Percentiles rank a stretch among this genome's conserved stretches.
Conservation (phyloP, 805 yeast genomes). For the Brettanomyces naardenensis region DNA sequence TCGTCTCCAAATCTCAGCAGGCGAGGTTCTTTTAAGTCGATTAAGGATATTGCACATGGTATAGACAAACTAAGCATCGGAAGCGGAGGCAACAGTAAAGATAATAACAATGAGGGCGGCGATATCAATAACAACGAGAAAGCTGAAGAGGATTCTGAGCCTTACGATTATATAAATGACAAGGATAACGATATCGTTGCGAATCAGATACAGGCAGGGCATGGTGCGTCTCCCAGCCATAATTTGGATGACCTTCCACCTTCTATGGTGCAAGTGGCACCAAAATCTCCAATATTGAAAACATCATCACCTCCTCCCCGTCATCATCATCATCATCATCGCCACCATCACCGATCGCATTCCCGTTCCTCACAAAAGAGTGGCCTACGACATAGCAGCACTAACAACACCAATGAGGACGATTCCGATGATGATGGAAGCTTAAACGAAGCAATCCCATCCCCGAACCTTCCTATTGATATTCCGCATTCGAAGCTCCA, state of each 20-base stretch:
- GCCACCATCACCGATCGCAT: constrained; percentile 9
- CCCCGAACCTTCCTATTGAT: not conserved
- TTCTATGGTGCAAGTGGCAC: constrained; percentile 26
- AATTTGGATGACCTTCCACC: constrained; percentile 22
- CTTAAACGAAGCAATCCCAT: not conserved
- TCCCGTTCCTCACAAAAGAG: constrained; percentile 1
- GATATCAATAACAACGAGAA: not conserved
- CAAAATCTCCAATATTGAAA: constrained; percentile 26
- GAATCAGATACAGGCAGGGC: constrained; percentile 2
- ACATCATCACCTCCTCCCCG: constrained; percentile 24
- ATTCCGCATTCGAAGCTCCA: not conserved
- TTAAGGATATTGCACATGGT: constrained; percentile 13
- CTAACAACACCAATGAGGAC: constrained; percentile 3
- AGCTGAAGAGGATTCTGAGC: constrained; percentile 11
- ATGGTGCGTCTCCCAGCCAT: constrained; percentile 7
- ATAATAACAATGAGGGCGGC: not conserved
- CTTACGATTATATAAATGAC: constrained; percentile 18
- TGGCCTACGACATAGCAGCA: constrained; percentile 1
- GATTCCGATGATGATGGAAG: constrained; percentile 9
- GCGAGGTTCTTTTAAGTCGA: constrained; percentile 18
- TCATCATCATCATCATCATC: constrained; percentile 11
- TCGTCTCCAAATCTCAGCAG: constrained; percentile 21
- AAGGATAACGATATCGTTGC: constrained; percentile 2
- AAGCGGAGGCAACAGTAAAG: not conserved
- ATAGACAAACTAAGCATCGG: constrained; percentile 6